phyloP scores from a whole-genome alignment of 208 protist species.

The Wallacemonas rigidus region DNA sequence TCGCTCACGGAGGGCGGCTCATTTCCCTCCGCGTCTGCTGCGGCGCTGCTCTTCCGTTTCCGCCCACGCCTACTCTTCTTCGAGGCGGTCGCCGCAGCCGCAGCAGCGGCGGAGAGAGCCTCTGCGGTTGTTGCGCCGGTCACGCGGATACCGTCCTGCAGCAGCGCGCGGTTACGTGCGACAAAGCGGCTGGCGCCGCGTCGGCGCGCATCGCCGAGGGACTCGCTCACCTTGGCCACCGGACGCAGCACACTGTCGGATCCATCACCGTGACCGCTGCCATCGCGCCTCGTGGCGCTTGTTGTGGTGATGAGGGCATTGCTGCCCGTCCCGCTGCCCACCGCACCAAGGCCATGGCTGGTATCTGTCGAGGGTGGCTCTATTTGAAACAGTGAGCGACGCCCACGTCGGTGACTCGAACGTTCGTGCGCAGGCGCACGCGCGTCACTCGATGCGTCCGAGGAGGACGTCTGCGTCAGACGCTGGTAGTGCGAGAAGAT shows the following conservation, averaged over 20 bases:
- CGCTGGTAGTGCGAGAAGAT: slow-evolving; percentile 29
- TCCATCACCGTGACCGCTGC: background rate
- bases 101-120: background rate
- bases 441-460: no score
- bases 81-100: slow-evolving; percentile 2
- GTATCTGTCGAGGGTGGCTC: background rate
- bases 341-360: no score
- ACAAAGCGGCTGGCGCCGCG: slow-evolving; percentile 20
- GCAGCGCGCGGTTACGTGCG: slow-evolving; percentile 16
- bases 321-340: no score
- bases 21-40: background rate
- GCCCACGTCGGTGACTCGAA: background rate
- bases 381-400: background rate
- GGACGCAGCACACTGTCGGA: slow-evolving; percentile 10
- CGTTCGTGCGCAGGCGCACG: no score
- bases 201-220: background rate
- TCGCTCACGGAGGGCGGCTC: slow-evolving; percentile 12
- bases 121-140: background rate
- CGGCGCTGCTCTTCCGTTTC: background rate
- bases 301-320: no score
- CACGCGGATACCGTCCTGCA: background rate
- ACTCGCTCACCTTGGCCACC: background rate
- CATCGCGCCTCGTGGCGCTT: no score
- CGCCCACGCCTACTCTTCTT: background rate
- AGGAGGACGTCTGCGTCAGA: background rate